Conservation (phyloP, 768 basidiomycete species). For the Dioszegia aurantiaca region DNA sequence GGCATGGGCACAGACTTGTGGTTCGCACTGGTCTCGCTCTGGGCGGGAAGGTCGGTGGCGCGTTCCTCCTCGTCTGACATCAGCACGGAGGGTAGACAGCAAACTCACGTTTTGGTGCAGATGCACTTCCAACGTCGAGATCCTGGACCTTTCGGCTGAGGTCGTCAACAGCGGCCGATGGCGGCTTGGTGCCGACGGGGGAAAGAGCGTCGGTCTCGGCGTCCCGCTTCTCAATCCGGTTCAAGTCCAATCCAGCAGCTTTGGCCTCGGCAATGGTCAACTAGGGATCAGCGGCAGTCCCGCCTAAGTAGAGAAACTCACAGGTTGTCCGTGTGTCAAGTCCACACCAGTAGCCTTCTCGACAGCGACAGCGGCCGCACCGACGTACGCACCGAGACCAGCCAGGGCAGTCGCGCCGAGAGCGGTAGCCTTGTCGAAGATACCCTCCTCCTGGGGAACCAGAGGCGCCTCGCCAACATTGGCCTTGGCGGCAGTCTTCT, state of each 20-base stretch:
- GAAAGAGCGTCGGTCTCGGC: slow-evolving; percentile 31
- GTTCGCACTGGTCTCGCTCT: slow-evolving; percentile 44
- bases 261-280: slow-evolving; percentile 48
- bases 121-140: slow-evolving; percentile 25
- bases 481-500: slow-evolving; percentile 37
- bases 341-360: slow-evolving; percentile 49
- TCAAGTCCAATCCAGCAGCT: slow-evolving; percentile 42
- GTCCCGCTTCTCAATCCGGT: slow-evolving; percentile 32
- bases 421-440: slow-evolving; percentile 32
- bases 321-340: slow-evolving; percentile 40
- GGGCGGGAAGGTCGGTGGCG: slow-evolving; percentile 44
- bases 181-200: slow-evolving; percentile 29
- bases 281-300: slow-evolving; percentile 26
- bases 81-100: slow-evolving; percentile 1
- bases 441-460: slow-evolving; percentile 17
- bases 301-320: slow-evolving; percentile 22
- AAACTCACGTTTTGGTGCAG: slow-evolving; percentile 10
- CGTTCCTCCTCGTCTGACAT: slow-evolving; percentile 8
- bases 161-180: slow-evolving; percentile 32
- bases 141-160: slow-evolving; percentile 39
- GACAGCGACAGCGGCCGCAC: slow-evolving; percentile 34
- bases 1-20: slow-evolving; percentile 47
- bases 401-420: slow-evolving; percentile 36
- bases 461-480: slow-evolving; percentile 37
- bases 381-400: slow-evolving; percentile 33